Evolutionary conservation across 1,284 basidiomycete genomes (phyloP).

Genomic region (Trametes hirsuta): DNA sequence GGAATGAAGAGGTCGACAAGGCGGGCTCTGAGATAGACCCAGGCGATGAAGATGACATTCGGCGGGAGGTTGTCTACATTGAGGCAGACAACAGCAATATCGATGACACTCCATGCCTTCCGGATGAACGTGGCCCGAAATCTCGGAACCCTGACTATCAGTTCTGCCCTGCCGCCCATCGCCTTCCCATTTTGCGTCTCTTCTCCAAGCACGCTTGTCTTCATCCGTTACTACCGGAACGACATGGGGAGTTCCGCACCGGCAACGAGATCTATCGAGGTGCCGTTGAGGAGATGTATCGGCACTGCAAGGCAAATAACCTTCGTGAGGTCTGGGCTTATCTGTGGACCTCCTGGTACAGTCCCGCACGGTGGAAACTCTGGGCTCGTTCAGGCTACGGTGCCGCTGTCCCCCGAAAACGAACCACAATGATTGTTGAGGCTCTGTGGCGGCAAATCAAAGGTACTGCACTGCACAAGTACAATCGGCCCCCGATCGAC

Average conservation of each 20-base stretch:
- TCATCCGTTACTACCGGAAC: background rate
- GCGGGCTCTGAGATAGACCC: no score
- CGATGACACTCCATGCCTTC: no score
- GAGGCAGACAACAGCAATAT: no score
- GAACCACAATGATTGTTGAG: background rate
- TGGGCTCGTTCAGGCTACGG: background rate
- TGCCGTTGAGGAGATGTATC: background rate
- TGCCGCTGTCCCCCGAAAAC: background rate
- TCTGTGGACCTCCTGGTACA: background rate
- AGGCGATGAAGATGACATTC: no score
- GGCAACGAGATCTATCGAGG: background rate
- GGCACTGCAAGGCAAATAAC: background rate
- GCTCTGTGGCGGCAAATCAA: background rate
- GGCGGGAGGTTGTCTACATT: no score
- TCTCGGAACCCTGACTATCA: no score
- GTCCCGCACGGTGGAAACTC: background rate
- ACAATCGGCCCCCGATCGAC: background rate
- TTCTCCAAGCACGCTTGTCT: background rate
- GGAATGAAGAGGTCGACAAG: no score
- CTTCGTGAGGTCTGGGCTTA: background rate
- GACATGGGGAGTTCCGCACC: background rate
- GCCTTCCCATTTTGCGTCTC: background rate
- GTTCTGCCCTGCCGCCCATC: background rate
- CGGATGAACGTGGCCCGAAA: no score
- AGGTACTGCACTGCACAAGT: background rate